phyloP scores from a whole-genome alignment of 257 asterid species.

The Nicotiana undulata region DNA sequence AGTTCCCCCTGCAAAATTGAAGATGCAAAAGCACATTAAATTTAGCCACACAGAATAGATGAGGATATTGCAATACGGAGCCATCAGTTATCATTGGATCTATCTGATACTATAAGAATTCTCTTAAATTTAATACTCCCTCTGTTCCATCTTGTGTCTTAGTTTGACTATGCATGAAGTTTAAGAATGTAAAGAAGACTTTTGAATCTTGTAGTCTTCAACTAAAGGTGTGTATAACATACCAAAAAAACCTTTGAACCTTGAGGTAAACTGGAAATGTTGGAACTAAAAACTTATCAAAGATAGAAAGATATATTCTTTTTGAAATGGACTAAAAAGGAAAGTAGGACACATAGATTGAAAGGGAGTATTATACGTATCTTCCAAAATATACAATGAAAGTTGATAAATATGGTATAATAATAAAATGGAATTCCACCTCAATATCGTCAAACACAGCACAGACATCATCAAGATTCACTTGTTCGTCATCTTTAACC shows the following conservation, averaged over 20 bases:
- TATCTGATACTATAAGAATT: not conserved
- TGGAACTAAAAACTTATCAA: no score
- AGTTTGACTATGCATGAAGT: no score
- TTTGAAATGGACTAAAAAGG: no score
- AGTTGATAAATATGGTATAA: not conserved
- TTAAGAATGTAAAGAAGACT: no score
- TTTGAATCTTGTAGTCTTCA: no score
- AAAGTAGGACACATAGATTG: no score
- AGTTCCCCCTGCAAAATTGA: conserved; percentile 53
- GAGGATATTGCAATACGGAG: not conserved
- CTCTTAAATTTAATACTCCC: not conserved
- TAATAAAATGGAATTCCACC: conserved; percentile 32
- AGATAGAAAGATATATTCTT: no score
- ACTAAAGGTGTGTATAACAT: no score
- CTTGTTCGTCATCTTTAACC: conserved; percentile 61
- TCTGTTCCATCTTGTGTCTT: no score
- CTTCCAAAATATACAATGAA: not conserved
- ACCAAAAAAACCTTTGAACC: no score
- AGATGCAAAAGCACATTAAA: conserved; percentile 4
- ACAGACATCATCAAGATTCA: conserved; percentile 71
- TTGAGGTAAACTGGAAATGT: no score
- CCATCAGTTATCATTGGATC: not conserved
- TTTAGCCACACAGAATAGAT: not conserved
- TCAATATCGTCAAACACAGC: conserved; percentile 83
- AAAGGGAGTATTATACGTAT: not conserved